These are phyloP conservation scores for Oryza nivara DNA, from an alignment of 176 grass and related monocot species.

Conservation along the genomic window DNA sequence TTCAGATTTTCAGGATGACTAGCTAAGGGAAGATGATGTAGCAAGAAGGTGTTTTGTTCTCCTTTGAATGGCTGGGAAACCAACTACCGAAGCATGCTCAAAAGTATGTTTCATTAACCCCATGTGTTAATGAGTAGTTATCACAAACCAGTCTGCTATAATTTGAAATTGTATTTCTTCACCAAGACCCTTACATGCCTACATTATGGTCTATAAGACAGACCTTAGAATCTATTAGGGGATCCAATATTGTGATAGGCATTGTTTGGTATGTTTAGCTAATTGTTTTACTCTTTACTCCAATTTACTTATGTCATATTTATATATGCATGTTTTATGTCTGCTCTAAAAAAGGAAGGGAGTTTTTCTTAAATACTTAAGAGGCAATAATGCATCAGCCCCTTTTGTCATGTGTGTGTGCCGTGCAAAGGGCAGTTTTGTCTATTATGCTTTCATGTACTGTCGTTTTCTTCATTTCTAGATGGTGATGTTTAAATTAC, in stretches of 20 bases:
- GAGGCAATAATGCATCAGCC: background rate
- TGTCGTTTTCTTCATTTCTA: slow-evolving; percentile 31
- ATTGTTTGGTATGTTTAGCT: background rate
- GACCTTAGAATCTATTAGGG: background rate
- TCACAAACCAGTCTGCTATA: background rate
- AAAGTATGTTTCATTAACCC: slow-evolving; percentile 34
- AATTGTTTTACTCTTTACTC: slow-evolving; percentile 4
- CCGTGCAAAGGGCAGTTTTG: slow-evolving; percentile 8
- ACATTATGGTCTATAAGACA: background rate
- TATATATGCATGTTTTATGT: background rate
- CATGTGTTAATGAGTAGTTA: slow-evolving; percentile 24
- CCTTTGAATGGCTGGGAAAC: slow-evolving; percentile 16
- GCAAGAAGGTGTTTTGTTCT: slow-evolving; percentile 10
- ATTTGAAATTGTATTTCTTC: background rate
- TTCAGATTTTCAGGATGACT: slow-evolving; percentile 46
- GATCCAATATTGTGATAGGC: slow-evolving; percentile 3
- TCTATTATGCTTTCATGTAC: slow-evolving; percentile 15
- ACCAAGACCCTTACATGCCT: background rate
- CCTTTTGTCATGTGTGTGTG: slow-evolving; percentile 13
- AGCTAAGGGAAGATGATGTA: slow-evolving; percentile 3
- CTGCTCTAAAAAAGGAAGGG: background rate
- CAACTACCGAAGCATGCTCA: slow-evolving; percentile 1
- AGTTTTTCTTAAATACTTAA: slow-evolving; percentile 10
- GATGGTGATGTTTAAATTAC: slow-evolving; percentile 15
- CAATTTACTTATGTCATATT: background rate